Conservation (phyloP, 179 eudicot genomes). For the Patellifolia procumbens region DNA sequence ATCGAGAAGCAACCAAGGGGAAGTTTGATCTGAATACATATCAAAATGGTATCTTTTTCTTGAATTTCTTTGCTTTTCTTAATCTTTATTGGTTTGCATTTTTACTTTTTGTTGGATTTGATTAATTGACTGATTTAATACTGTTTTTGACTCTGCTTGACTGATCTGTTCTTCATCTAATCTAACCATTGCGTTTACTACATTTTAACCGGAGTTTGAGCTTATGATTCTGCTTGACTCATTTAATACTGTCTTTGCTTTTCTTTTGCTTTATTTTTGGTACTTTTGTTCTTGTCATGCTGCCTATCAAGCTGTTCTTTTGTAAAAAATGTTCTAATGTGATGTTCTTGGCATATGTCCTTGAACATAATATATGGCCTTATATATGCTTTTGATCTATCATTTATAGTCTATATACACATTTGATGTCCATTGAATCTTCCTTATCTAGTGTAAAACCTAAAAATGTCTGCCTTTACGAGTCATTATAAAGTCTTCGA, state of each 20-base stretch:
- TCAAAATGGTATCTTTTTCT: constrained; percentile 33
- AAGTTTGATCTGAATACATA: constrained; percentile 28
- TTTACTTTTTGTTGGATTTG: neutral
- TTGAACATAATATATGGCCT: neutral
- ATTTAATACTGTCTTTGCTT: too few species aligned
- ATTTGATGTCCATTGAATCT: neutral
- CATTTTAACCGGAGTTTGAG: constrained; percentile 19
- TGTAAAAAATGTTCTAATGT: neutral
- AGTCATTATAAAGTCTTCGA: neutral
- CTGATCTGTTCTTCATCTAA: constrained; percentile 34
- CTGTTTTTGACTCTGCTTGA: constrained; percentile 34
- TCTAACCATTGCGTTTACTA: constrained; percentile 18
- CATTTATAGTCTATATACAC: neutral
- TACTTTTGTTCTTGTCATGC: neutral
- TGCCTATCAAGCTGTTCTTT: neutral
- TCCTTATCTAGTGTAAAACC: neutral
- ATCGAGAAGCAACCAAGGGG: constrained; percentile 32
- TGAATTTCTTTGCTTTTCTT: constrained; percentile 9
- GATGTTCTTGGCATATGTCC: neutral
- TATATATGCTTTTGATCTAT: constrained; percentile 6
- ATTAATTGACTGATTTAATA: constrained; percentile 27
- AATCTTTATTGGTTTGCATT: neutral
- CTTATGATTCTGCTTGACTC: too few species aligned
- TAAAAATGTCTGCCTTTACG: neutral
- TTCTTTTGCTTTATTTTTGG: neutral